Conservation (phyloP, 176 grass and related monocot species). For the Areca catechu region DNA sequence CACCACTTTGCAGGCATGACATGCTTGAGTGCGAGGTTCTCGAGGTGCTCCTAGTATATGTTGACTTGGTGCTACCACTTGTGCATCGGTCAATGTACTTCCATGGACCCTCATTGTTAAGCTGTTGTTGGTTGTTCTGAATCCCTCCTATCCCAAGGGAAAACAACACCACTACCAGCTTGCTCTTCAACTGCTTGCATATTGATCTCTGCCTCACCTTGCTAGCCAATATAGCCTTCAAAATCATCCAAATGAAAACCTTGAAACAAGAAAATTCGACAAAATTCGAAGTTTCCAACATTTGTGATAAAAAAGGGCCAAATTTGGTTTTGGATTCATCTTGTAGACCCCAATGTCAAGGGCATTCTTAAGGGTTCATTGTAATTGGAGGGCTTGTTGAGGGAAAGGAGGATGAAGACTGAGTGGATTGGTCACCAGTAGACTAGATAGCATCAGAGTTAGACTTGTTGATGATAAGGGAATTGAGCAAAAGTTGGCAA, state of each 20-base stretch:
- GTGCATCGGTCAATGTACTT: constrained; percentile 58
- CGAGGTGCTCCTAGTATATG: constrained; percentile 42
- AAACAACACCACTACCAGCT: constrained; percentile 52
- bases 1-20: constrained; percentile 48
- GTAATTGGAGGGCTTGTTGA: not conserved
- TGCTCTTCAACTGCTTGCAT: constrained; percentile 51
- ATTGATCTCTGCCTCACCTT: constrained; percentile 68
- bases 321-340: constrained; percentile 3
- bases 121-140: constrained; percentile 72
- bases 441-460: constrained; percentile 10
- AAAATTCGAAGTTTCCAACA: too few relatives aligned
- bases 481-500: constrained; percentile 24
- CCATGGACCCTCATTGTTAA: constrained; percentile 57
- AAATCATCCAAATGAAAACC: too few relatives aligned
- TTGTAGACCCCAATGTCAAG: constrained; percentile 78
- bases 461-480: constrained; percentile 14
- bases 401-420: not conserved
- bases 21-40: constrained; percentile 41
- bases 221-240: constrained; percentile 67
- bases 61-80: constrained; percentile 81
- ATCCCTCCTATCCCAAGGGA: constrained; percentile 78
- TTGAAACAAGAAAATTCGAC: not conserved
- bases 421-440: not conserved
- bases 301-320: too few relatives aligned
- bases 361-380: constrained; percentile 61